Percentiles rank a stretch among this genome's conserved stretches.
Evolutionary conservation across 306 rosid genomes (phyloP).

Genomic region (Calophaca sinica): DNA sequence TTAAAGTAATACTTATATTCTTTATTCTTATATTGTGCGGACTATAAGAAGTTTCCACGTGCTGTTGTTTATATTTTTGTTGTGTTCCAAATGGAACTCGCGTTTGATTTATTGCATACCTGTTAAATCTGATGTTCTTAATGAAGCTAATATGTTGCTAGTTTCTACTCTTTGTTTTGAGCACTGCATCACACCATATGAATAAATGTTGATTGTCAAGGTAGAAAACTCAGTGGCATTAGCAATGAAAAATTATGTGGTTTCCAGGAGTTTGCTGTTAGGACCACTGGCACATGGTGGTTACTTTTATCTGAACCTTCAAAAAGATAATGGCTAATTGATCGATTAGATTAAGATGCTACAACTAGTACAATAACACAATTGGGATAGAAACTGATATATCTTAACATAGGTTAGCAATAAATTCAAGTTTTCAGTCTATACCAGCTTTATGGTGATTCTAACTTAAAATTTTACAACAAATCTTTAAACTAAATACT

Average conservation of each 20-base stretch:
- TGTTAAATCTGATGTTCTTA: neutral
- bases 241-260: too few relatives aligned
- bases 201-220: neutral
- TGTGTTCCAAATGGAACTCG: slow-evolving; percentile 7
- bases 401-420: too few relatives aligned
- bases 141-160: slow-evolving; percentile 11
- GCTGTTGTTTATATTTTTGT: neutral
- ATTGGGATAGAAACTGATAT: too few relatives aligned
- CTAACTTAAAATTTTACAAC: neutral
- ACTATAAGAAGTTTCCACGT: slow-evolving; percentile 22
- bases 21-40: slow-evolving; percentile 7
- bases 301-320: too few relatives aligned
- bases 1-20: neutral
- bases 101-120: slow-evolving; percentile 16
- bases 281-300: too few relatives aligned
- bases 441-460: neutral
- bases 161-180: slow-evolving; percentile 7
- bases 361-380: too few relatives aligned
- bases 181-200: neutral
- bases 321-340: too few relatives aligned
- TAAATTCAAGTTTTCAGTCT: too few relatives aligned
- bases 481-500: neutral
- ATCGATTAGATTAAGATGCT: too few relatives aligned
- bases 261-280: too few relatives aligned
- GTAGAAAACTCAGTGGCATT: neutral